phyloP scores from a whole-genome alignment of 495 filamentous ascomycete species.

The Apiosordaria backusii region DNA sequence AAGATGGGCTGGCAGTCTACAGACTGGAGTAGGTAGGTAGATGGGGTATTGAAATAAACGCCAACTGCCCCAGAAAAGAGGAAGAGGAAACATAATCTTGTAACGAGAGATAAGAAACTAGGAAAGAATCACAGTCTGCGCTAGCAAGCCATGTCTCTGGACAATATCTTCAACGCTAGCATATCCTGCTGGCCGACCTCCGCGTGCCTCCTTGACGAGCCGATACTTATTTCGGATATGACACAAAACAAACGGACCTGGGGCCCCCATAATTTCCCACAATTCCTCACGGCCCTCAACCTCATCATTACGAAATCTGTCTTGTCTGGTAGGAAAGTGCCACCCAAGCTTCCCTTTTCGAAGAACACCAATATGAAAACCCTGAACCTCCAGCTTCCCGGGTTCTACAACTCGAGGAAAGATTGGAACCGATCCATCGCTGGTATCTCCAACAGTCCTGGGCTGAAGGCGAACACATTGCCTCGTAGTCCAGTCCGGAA shows the following conservation, averaged over 20 bases:
- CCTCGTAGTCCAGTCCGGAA: not conserved
- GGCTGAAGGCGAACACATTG: not conserved
- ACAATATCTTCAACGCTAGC: not conserved
- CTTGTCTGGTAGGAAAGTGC: not conserved
- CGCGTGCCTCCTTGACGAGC: not conserved
- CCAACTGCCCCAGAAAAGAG: not conserved
- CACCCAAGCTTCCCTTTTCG: not conserved
- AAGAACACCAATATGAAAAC: not conserved
- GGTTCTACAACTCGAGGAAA: not conserved
- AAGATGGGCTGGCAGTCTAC: no score
- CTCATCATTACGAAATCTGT: not conserved
- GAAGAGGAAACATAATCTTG: no score
- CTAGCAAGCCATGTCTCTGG: not conserved
- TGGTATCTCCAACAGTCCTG: not conserved
- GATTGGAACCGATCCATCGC: not conserved
- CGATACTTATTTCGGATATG: not conserved
- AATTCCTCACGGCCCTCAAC: not conserved
- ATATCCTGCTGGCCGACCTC: not conserved
- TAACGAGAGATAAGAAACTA: not conserved
- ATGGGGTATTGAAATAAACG: no score
- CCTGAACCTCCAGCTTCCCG: not conserved
- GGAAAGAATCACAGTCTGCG: not conserved
- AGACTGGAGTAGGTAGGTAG: no score
- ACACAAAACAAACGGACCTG: not conserved
- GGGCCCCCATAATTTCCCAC: not conserved